These are phyloP conservation scores for Austroboletus eburneus DNA, from an alignment of 768 basidiomycete genomes.

Conservation along the genomic window DNA sequence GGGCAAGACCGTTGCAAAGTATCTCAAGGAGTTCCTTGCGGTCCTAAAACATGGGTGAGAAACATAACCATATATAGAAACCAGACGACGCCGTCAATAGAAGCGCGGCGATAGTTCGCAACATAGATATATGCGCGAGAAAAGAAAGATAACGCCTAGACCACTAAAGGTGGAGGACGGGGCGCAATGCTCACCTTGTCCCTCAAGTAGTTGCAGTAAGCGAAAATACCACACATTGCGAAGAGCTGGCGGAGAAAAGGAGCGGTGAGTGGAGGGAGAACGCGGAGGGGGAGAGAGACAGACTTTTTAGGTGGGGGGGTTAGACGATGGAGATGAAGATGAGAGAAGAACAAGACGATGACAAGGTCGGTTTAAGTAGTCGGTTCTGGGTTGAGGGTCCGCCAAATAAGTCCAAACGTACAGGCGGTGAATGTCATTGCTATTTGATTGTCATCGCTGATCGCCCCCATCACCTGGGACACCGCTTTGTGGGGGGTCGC, in stretches of 20 bases:
- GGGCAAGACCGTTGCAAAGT: conserved; percentile 83
- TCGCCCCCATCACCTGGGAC: conserved; percentile 14
- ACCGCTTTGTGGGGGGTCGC: conserved; percentile 14
- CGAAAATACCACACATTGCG: conserved; percentile 93
- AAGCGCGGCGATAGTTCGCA: neutral
- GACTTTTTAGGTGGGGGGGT: conserved; percentile 9
- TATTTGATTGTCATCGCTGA: conserved; percentile 5
- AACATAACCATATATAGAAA: conserved; percentile 19
- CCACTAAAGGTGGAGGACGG: neutral
- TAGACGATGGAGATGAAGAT: conserved; percentile 20
- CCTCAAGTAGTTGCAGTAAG: conserved; percentile 90
- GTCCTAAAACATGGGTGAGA: conserved; percentile 44
- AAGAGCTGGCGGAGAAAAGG: conserved; percentile 4
- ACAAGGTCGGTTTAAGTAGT: conserved; percentile 28
- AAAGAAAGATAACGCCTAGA: neutral
- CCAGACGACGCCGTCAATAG: neutral
- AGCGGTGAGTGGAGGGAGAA: neutral
- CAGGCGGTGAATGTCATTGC: conserved; percentile 6
- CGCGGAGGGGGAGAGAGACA: neutral
- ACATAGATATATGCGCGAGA: conserved; percentile 9
- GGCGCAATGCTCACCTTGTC: conserved; percentile 68
- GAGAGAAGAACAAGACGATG: conserved; percentile 12
- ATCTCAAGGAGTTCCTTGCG: conserved; percentile 91
- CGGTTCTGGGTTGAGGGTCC: conserved; percentile 27
- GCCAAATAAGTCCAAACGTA: conserved; percentile 30